Evolutionary conservation across 257 asterid genomes (phyloP), one percentile per base, ranked within the genome.

Genomic region (Cordia subcordata): DNA sequence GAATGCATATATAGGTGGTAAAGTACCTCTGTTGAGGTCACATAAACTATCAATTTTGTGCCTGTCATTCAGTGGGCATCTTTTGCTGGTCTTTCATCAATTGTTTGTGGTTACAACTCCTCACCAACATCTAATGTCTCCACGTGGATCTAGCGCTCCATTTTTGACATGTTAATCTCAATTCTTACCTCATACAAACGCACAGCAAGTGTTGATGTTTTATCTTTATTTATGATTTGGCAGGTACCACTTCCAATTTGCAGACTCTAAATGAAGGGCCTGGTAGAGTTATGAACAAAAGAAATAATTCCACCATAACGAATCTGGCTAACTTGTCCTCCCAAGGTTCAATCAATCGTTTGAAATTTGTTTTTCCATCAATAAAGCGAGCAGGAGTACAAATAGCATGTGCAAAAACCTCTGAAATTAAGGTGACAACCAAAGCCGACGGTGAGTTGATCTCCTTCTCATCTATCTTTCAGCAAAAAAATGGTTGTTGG

Each of bases 371-470:
- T 66, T 77, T 85, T 57, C 57, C 77, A 47, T 55, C 75, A 62
- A 80, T 39, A 68, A 82, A 79, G 71, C 64, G 37, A 42, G 82
- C 76, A 57, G 49, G 80, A 52, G 37, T 84, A 13, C 49, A 64
- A 27, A 77, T 81, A 61, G 73, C 86, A 55, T 84, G 88, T 72
- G 83, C 62, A 58, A 84, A 86, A 79, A 39, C 82, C 60, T 74
- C 94, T 67, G 95, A 84, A 72, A 71, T 79, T 63, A 66, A 80
- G 19, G 61, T 65, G 20, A 62, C 83, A 49, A 71, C 76, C 44
- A 81, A 75, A 74, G 67, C 84, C 60, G 73, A 72, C 61, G 90
- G 95, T 89, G 61, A 61, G 82, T 45, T 61, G 20, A 58, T 60
- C 69, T 42, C 72, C 45, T 49, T 22, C 39, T 22, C 0, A 53